phyloP scores from a whole-genome alignment of 306 rosid genomes.

The Vigna radiata region DNA sequence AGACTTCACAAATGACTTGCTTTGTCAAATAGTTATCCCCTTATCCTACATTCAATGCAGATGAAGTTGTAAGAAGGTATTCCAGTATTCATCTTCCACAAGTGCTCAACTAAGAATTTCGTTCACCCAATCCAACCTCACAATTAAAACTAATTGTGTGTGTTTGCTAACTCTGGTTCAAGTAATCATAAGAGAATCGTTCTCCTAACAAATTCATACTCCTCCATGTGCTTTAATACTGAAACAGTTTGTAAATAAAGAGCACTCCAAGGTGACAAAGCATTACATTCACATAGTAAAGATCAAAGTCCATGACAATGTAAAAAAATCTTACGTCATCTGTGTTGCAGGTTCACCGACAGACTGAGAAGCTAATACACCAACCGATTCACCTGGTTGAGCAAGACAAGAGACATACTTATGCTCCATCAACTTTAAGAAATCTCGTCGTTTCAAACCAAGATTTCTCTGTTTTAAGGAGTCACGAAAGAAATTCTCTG shows the following conservation, averaged over 20 bases:
- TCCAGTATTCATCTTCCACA: neutral
- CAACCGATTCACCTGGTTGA: constrained; percentile 97
- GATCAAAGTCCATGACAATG: neutral
- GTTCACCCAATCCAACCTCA: neutral
- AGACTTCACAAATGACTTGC: neutral
- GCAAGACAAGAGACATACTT: constrained; percentile 88
- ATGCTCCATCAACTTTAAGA: constrained; percentile 86
- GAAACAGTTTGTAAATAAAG: constrained; percentile 16
- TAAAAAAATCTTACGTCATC: constrained; percentile 75
- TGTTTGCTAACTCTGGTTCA: neutral
- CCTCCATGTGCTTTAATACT: neutral
- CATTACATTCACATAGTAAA: neutral
- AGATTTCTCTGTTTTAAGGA: constrained; percentile 50
- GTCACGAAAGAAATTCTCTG: constrained; percentile 52
- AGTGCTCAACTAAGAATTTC: neutral
- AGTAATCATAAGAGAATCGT: constrained; percentile 9
- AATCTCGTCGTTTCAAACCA: constrained; percentile 49
- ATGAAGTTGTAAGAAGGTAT: neutral
- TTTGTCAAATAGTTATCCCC: neutral
- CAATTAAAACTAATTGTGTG: neutral
- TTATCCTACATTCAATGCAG: neutral
- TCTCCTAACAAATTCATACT: neutral
- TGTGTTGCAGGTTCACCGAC: constrained; percentile 98
- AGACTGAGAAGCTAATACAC: constrained; percentile 94
- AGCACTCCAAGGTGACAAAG: neutral